Evolutionary conservation across 768 basidiomycete genomes (phyloP), one percentile per base, ranked within the genome.

Genomic region (Boletus eberwhitei): DNA sequence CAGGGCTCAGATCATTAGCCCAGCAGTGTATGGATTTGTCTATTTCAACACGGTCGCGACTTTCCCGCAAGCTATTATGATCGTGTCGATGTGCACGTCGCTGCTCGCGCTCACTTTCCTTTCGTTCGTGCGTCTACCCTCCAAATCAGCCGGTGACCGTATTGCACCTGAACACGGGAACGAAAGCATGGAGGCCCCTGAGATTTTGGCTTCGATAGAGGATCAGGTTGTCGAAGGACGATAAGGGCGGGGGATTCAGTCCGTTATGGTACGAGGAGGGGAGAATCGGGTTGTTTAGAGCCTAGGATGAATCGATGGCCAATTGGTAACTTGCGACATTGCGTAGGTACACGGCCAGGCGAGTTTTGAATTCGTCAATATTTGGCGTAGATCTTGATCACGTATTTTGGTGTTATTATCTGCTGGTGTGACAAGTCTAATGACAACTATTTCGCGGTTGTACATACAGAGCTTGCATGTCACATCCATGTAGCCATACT

Each of bases 51-150:
- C 90, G 1, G 90, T 92, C 16, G 81, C 79, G 9, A 76, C 73
- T 9, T 85, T 84, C 64, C 87, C 93, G 3, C 77, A 81, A 36
- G 79, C 82, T 4, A 83, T 94, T 7, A 88, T 93, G 70, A 74
- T 84, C 53, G 71, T 88, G 24, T 78, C 81, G 8, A 68, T 75
- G 29, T 70, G 61, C 35, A 70, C 70, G 21, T 60, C 79, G 46
- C 45, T 63, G 8, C 26, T 81, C 7, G 75, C 83, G 8, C 73
- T 85, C 52, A 39, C 71, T 35, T 63, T 81, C 13, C 65, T 87
- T 32, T 58, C 64, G 13, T 73, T 83, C 46, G 79, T 88, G 9
- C 75, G 78, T 17, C 59, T 83, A 42, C 69, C 71, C 14, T 47
- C 56, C 5, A 35, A 42, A 14, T 2, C 12, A 16, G 11, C 38